phyloP scores from a whole-genome alignment of 371 early-diverging fungal genomes.

The Mucor mucedo region DNA sequence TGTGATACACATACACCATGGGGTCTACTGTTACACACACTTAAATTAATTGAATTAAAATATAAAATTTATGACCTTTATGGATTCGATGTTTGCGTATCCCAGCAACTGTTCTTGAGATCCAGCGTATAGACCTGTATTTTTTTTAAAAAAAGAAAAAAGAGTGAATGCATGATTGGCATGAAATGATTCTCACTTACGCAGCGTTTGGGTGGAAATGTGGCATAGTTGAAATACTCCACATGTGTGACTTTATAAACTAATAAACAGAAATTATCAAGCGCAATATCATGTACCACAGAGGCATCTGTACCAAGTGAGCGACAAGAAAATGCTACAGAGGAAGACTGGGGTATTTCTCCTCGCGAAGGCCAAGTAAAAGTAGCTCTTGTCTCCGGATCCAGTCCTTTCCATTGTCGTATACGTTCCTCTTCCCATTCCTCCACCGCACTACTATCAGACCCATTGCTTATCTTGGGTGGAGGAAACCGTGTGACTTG shows the following conservation, averaged over 20 bases:
- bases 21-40: neutral
- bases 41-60: neutral
- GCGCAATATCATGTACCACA: constrained; percentile 68
- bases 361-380: constrained; percentile 79
- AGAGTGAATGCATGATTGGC: neutral
- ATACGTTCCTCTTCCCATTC: constrained; percentile 75
- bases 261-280: constrained; percentile 78
- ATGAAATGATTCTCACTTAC: constrained; percentile 31
- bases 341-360: constrained; percentile 48
- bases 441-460: constrained; percentile 44
- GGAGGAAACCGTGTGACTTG: constrained; percentile 76
- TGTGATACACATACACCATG: too few relatives aligned
- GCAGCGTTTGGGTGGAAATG: constrained; percentile 57
- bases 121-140: constrained; percentile 5
- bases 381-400: constrained; percentile 58
- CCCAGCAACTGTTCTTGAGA: constrained; percentile 6
- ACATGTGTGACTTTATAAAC: constrained; percentile 71
- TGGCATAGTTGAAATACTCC: constrained; percentile 60
- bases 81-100: constrained; percentile 18
- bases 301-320: constrained; percentile 45
- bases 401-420: constrained; percentile 63
- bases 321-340: constrained; percentile 56
- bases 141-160: neutral
- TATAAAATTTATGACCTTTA: neutral
- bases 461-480: constrained; percentile 44